Evolutionary conservation across 345 rosid species (phyloP).

Genomic region (Eucalyptus lansdowneana): DNA sequence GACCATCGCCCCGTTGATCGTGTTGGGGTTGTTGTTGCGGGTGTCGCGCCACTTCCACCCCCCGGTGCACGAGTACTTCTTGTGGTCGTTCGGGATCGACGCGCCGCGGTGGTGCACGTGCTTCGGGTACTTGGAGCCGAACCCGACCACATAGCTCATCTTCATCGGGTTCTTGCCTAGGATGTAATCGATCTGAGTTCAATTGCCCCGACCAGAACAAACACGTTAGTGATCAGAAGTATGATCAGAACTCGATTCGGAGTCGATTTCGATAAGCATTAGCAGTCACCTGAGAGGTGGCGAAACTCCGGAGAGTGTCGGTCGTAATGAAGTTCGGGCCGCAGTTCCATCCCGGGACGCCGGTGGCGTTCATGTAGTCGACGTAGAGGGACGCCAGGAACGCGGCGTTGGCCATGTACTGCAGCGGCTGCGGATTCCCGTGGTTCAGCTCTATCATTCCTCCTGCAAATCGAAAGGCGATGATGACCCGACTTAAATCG

Average conservation of each 20-base stretch:
- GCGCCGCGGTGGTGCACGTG: slow-evolving; percentile 78
- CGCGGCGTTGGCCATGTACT: slow-evolving; percentile 56
- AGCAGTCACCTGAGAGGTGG: slow-evolving; percentile 50
- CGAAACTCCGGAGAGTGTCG: slow-evolving; percentile 29
- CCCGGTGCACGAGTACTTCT: slow-evolving; percentile 51
- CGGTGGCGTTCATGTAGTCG: slow-evolving; percentile 59
- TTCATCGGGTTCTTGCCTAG: slow-evolving; percentile 74
- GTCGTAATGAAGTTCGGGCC: slow-evolving; percentile 29
- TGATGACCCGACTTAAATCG: background rate
- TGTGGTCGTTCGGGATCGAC: slow-evolving; percentile 46
- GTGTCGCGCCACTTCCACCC: slow-evolving; percentile 63
- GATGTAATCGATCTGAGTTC: slow-evolving; percentile 53
- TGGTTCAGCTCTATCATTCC: slow-evolving; percentile 54
- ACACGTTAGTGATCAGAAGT: background rate
- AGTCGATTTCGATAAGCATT: background rate
- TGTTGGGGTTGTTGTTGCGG: slow-evolving; percentile 48
- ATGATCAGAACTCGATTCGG: background rate
- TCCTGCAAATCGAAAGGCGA: slow-evolving; percentile 13
- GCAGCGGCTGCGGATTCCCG: slow-evolving; percentile 52
- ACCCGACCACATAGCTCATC: slow-evolving; percentile 82
- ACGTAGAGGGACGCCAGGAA: slow-evolving; percentile 66
- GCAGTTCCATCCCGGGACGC: slow-evolving; percentile 57
- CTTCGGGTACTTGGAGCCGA: slow-evolving; percentile 59
- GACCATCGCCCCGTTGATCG: slow-evolving; percentile 82
- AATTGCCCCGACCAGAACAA: background rate